phyloP scores from a whole-genome alignment of 192 early-diverging fungal genomes.

The Endogone sp. region DNA sequence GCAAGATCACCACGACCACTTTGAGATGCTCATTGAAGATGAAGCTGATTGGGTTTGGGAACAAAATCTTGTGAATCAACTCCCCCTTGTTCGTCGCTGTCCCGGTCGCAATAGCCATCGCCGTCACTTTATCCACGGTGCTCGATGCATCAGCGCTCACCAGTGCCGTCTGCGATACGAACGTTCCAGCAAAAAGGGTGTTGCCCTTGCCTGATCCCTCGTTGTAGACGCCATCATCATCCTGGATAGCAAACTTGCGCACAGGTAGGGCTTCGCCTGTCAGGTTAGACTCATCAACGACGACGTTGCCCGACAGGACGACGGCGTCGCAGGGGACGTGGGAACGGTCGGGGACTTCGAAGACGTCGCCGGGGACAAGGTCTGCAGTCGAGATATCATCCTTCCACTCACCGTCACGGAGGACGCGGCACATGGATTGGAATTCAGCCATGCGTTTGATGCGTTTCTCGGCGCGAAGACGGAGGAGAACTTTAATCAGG shows the following conservation, averaged over 20 bases:
- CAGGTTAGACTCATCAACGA: constrained; percentile 71
- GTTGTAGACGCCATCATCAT: constrained; percentile 42
- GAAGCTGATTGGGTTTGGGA: constrained; percentile 64
- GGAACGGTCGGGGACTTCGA: constrained; percentile 38
- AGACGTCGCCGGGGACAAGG: constrained; percentile 68
- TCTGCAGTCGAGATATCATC: constrained; percentile 41
- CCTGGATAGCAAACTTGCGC: constrained; percentile 64
- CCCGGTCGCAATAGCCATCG: constrained; percentile 64
- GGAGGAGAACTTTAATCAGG: constrained; percentile 51
- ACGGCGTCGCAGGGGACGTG: constrained; percentile 66
- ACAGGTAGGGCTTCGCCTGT: constrained; percentile 82
- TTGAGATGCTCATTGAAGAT: constrained; percentile 80
- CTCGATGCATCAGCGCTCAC: constrained; percentile 3
- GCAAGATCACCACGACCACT: constrained; percentile 57
- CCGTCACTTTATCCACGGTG: constrained; percentile 29
- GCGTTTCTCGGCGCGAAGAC: constrained; percentile 46
- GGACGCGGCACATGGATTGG: constrained; percentile 37
- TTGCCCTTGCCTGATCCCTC: constrained; percentile 45
- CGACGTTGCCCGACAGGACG: constrained; percentile 61
- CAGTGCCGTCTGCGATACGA: constrained; percentile 48
- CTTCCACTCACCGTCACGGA: constrained; percentile 59
- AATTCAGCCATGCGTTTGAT: constrained; percentile 58
- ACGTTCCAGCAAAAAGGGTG: constrained; percentile 67
- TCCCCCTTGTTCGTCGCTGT: constrained; percentile 63
- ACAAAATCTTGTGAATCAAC: constrained; percentile 74